phyloP scores from a whole-genome alignment of 345 rosid genomes.

The Toxicodendron radicans region DNA sequence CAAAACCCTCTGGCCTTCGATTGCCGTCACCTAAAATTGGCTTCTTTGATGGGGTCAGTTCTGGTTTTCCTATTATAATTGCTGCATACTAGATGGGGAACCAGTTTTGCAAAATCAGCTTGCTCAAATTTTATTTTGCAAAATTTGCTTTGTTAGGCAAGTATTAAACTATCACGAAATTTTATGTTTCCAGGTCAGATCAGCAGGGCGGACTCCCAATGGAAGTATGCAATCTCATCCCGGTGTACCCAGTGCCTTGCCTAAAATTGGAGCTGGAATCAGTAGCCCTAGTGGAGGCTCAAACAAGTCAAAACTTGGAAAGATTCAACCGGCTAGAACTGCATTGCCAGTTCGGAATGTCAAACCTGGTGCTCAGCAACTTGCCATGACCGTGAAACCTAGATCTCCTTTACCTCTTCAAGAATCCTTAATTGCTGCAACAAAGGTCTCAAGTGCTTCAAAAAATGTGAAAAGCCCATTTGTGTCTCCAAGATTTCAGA shows the following conservation, averaged over 20 bases:
- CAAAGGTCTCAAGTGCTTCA: slow-evolving; percentile 36
- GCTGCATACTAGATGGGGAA: slow-evolving; percentile 1
- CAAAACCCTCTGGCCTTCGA: slow-evolving; percentile 84
- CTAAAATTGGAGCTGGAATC: slow-evolving; percentile 35
- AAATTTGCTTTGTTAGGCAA: slow-evolving; percentile 18
- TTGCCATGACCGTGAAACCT: slow-evolving; percentile 21
- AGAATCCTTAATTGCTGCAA: slow-evolving; percentile 40
- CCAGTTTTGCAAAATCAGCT: slow-evolving; percentile 11
- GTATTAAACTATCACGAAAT: slow-evolving; percentile 14
- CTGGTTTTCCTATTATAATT: slow-evolving; percentile 22
- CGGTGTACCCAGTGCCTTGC: slow-evolving; percentile 34
- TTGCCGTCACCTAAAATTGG: slow-evolving; percentile 96
- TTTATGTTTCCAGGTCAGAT: slow-evolving; percentile 49
- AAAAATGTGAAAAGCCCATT: slow-evolving; percentile 40
- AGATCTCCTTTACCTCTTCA: slow-evolving; percentile 35
- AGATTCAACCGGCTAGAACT: slow-evolving; percentile 47
- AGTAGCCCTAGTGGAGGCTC: slow-evolving; percentile 34
- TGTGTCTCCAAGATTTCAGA: slow-evolving; percentile 40
- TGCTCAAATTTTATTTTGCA: slow-evolving; percentile 2
- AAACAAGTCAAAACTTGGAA: slow-evolving; percentile 42
- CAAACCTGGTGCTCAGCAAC: slow-evolving; percentile 35
- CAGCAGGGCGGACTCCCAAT: slow-evolving; percentile 46
- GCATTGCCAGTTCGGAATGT: slow-evolving; percentile 21
- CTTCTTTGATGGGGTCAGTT: slow-evolving; percentile 93
- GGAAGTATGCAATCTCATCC: slow-evolving; percentile 39